Conservation (phyloP, 169 alveolate genomes). For the Besnoitia besnoiti region DNA sequence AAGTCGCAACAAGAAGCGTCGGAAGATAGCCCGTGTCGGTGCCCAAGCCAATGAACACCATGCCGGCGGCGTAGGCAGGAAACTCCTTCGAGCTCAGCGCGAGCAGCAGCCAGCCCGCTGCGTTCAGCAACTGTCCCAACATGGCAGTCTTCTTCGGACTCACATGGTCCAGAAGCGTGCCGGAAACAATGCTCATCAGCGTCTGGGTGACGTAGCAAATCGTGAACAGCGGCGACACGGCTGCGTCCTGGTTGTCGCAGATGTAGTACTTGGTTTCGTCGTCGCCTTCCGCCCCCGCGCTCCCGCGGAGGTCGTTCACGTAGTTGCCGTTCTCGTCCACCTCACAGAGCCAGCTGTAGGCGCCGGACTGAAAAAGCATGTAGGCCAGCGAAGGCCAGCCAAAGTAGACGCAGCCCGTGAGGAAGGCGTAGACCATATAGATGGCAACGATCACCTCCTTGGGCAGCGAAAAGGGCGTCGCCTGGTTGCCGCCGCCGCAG, state of each 20-base stretch:
- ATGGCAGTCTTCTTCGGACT: constrained; percentile 64
- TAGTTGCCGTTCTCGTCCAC: neutral
- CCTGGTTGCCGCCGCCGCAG: neutral
- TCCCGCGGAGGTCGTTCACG: neutral
- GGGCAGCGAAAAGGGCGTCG: constrained; percentile 6
- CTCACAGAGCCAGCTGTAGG: constrained; percentile 64
- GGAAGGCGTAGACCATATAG: constrained; percentile 50
- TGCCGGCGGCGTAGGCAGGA: constrained; percentile 34
- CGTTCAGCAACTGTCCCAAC: constrained; percentile 53
- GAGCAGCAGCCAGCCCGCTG: constrained; percentile 54
- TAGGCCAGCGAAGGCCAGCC: constrained; percentile 63
- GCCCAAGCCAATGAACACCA: constrained; percentile 54
- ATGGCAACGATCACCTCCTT: constrained; percentile 31
- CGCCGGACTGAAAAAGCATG: constrained; percentile 63
- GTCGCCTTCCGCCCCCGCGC: neutral
- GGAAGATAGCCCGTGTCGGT: constrained; percentile 66
- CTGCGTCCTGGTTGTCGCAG: constrained; percentile 63
- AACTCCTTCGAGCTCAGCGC: neutral
- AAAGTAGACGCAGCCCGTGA: constrained; percentile 67
- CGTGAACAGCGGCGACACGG: constrained; percentile 49
- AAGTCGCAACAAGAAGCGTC: neutral
- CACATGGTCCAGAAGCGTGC: constrained; percentile 58
- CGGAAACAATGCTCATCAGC: constrained; percentile 59
- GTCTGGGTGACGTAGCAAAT: constrained; percentile 50
- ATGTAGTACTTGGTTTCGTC: constrained; percentile 5